These are phyloP conservation scores for Zalaria sp. DNA, from an alignment of 2,329 filamentous ascomycete species.

Conservation along the genomic window DNA sequence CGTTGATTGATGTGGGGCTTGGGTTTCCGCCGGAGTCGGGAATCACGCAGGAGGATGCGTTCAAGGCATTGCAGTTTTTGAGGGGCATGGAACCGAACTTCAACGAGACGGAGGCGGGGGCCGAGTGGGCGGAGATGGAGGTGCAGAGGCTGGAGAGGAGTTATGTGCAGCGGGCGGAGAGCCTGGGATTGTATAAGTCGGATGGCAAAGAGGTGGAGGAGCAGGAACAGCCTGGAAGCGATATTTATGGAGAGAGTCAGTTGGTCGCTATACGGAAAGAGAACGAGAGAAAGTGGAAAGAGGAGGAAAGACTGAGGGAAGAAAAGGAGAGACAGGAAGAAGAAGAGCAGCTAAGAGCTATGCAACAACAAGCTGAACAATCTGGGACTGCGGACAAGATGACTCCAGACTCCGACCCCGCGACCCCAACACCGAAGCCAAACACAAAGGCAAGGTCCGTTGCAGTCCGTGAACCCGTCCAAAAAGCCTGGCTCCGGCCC, in stretches of 20 bases:
- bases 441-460: neutral
- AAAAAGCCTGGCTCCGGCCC: conserved; percentile 15
- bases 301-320: conserved; percentile 12
- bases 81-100: conserved; percentile 15
- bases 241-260: conserved; percentile 14
- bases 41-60: conserved; percentile 13
- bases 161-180: conserved; percentile 16
- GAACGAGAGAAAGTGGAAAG: conserved; percentile 13
- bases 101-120: conserved; percentile 19
- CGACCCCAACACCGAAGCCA: too few relatives aligned
- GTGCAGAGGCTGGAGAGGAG: conserved; percentile 14
- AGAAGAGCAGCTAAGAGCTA: conserved; percentile 2
- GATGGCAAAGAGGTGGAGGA: conserved; percentile 8
- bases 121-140: conserved; percentile 20
- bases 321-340: conserved; percentile 10
- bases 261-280: conserved; percentile 12
- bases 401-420: too few relatives aligned
- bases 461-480: conserved; percentile 1
- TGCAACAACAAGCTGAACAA: neutral
- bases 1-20: conserved; percentile 21
- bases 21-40: conserved; percentile 14
- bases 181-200: conserved; percentile 20
- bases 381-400: too few relatives aligned
- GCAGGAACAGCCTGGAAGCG: conserved; percentile 11
- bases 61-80: conserved; percentile 18